Percentiles rank a stretch among this genome's conserved stretches.
These are phyloP conservation scores for Fusarium sp. DNA, from an alignment of 2,329 filamentous ascomycete genomes.

Conservation along the genomic window DNA sequence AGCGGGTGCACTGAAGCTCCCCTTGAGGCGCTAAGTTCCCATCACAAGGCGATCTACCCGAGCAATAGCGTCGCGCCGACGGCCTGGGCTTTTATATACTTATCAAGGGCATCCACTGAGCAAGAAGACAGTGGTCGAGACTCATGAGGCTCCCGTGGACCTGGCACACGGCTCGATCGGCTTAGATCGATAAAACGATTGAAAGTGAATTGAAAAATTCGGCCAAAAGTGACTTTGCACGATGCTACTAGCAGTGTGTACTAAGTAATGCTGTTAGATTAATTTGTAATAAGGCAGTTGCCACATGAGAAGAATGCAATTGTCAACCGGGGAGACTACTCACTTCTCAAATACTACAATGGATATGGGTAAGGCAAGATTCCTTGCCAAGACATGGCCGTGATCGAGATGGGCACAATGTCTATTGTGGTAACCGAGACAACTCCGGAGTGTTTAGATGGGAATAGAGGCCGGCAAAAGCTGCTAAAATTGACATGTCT, in stretches of 20 bases:
- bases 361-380: neutral
- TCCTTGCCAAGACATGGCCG: slow-evolving; percentile 1
- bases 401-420: neutral
- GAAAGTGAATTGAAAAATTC: slow-evolving; percentile 13
- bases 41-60: slow-evolving; percentile 3
- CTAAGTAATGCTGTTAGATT: neutral
- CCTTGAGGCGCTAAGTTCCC: slow-evolving; percentile 11
- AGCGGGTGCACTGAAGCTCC: slow-evolving; percentile 8
- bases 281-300: slow-evolving; percentile 35
- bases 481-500: slow-evolving; percentile 15
- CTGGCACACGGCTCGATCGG: slow-evolving; percentile 4
- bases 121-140: slow-evolving; percentile 1
- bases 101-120: neutral
- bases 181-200: neutral
- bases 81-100: neutral
- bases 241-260: neutral
- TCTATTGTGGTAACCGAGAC: slow-evolving; percentile 29
- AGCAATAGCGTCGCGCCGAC: neutral
- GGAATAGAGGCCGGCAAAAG: neutral
- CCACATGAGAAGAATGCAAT: slow-evolving; percentile 31
- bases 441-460: slow-evolving; percentile 3
- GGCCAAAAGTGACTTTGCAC: slow-evolving; percentile 9
- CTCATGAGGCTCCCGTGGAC: neutral
- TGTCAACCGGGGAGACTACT: slow-evolving; percentile 5
- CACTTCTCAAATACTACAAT: slow-evolving; percentile 2